Base-by-base conservation (phyloP, 345 rosid species). In the Camelina hispida region DNA sequence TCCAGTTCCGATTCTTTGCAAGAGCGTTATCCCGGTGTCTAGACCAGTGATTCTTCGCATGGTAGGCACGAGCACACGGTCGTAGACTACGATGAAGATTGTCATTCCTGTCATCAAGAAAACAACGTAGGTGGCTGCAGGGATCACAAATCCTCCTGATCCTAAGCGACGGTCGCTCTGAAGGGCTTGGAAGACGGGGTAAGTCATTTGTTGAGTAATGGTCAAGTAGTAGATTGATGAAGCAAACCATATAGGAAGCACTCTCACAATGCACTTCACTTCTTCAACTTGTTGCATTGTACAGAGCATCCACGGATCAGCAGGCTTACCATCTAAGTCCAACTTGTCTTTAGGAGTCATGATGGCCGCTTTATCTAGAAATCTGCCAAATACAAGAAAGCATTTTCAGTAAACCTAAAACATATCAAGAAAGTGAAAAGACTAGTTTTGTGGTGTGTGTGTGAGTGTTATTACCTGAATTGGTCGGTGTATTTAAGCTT, bases 201-300 rank as follows among this genome's bases (percentile, higher is more conserved):
- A 89, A 1, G 86, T 89, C 46, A 78, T 80, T 16, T 84, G 88
- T 75, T 84, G 95, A 18, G 71, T 60, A 16, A 85, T 43, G 25
- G 84, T 75, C 5, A 82, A 37, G 38, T 77, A 65, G 80, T 67
- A 87, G 2, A 89, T 42, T 8, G 85, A 69, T 17, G 87, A 60
- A 11, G 90, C 76, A 20, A 80, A 9, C 95, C 91, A 87, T 52
- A 89, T 81, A 15, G 91, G 91, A 30, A 89, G 71, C 69, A 87
- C 82, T 78, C 88, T 81, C 40, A 82, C n/a, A 54, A 85, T 40
- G 52, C 95, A 89, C 80, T 89, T 89, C 72, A 75, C 81, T 83
- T 89, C 91, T 73, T 89, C 91, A 16, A 87, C 87, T 83, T 89
- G 95, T 62, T 89, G 91, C 74, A 84, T 54, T 76, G 90, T 83